Conservation (phyloP, 2,329 filamentous ascomycete species). For the Ceratocystis papillata region DNA sequence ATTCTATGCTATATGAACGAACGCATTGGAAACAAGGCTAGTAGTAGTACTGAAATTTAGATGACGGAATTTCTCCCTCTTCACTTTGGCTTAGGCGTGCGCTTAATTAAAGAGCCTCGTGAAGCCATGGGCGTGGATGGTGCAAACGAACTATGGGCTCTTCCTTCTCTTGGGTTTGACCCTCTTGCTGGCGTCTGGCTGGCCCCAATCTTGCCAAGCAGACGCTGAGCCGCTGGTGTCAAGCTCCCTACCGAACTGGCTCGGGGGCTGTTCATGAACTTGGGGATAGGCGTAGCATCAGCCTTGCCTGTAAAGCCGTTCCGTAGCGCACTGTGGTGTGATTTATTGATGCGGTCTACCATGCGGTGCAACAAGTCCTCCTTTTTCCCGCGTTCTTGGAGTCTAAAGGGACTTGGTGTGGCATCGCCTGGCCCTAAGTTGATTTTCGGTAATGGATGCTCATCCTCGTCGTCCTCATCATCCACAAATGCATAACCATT, state of each 20-base stretch:
- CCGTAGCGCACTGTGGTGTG: slow-evolving; percentile 52
- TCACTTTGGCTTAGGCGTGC: slow-evolving; percentile 4
- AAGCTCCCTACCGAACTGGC: slow-evolving; percentile 40
- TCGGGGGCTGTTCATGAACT: slow-evolving; percentile 56
- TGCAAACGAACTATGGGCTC: slow-evolving; percentile 14
- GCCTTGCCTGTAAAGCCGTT: slow-evolving; percentile 50
- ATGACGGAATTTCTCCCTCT: background rate
- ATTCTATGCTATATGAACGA: background rate
- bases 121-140: slow-evolving; percentile 19
- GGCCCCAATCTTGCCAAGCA: slow-evolving; percentile 46
- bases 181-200: slow-evolving; percentile 9
- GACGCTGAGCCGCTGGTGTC: slow-evolving; percentile 62
- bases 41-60: too few relatives aligned
- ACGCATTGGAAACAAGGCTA: background rate
- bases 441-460: slow-evolving; percentile 34
- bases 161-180: background rate
- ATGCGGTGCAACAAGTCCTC: slow-evolving; percentile 77
- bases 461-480: slow-evolving; percentile 50
- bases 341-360: slow-evolving; percentile 69
- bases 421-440: slow-evolving; percentile 49
- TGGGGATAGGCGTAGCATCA: slow-evolving; percentile 53
- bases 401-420: slow-evolving; percentile 68
- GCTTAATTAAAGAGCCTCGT: slow-evolving; percentile 14
- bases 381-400: slow-evolving; percentile 61
- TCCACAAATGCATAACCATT: slow-evolving; percentile 94